A percentile compares a stretch with the other conserved stretches of the same genome.
Evolutionary conservation across 1,284 basidiomycete genomes (phyloP).

Genomic region (Ceratobasidium papillatum): DNA sequence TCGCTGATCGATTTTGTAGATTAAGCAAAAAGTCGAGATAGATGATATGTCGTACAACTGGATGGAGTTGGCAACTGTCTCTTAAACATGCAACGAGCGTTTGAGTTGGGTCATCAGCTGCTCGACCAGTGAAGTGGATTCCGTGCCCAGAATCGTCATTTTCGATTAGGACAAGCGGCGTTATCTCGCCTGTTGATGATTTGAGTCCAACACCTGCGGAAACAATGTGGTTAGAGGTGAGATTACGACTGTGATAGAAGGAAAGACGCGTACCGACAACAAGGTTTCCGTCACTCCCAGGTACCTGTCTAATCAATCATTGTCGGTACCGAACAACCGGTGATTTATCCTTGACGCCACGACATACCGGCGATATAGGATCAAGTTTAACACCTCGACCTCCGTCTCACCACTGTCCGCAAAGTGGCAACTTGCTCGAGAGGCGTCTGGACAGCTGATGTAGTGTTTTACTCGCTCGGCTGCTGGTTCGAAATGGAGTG

Average conservation of each 20-base stretch:
- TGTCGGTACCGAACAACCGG: not conserved
- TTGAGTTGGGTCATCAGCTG: not conserved
- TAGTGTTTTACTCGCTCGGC: not conserved
- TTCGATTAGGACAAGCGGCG: constrained; percentile 10
- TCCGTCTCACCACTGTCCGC: not conserved
- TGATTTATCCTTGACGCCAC: not conserved
- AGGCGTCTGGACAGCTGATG: constrained; percentile 1
- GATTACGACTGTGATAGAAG: not conserved
- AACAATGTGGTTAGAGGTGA: not conserved
- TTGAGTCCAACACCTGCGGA: not conserved
- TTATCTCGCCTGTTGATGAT: not conserved
- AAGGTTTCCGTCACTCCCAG: constrained; percentile 12
- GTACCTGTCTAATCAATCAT: constrained; percentile 1
- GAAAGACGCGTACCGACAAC: not conserved
- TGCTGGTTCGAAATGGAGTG: not conserved
- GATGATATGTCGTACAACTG: constrained; percentile 16
- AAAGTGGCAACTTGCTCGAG: constrained; percentile 18
- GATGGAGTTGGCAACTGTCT: not conserved
- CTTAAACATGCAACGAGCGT: constrained; percentile 3
- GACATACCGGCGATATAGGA: constrained; percentile 18
- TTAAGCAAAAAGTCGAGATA: constrained; percentile 13
- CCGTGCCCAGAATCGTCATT: constrained; percentile 7
- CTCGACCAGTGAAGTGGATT: constrained; percentile 27
- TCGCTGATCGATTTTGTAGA: constrained; percentile 13
- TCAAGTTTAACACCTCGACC: not conserved